These are phyloP conservation scores for Pezicula carpinea DNA, from an alignment of 2,329 filamentous ascomycete genomes.

Conservation along the genomic window DNA sequence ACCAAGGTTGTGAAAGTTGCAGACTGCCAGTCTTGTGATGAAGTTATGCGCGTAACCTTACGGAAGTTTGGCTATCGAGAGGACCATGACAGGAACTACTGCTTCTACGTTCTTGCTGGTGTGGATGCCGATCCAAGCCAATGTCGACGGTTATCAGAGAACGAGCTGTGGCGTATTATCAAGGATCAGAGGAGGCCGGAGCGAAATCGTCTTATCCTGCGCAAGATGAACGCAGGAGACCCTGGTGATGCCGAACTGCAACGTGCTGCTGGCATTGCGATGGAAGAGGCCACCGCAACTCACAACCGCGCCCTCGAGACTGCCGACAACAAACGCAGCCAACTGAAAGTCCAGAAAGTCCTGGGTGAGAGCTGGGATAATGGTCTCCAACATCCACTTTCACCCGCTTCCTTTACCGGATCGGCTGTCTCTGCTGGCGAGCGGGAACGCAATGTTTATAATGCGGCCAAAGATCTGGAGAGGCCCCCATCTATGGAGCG, in stretches of 20 bases:
- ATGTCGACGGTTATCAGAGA: conserved; percentile 78
- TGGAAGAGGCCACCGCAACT: conserved; percentile 77
- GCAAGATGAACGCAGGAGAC: conserved; percentile 88
- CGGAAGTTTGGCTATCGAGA: conserved; percentile 85
- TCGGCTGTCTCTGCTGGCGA: conserved; percentile 41
- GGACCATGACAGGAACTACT: conserved; percentile 90
- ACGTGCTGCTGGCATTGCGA: conserved; percentile 80
- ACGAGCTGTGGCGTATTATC: conserved; percentile 86
- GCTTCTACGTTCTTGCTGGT: conserved; percentile 89
- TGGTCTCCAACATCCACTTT: conserved; percentile 76
- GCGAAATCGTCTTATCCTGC: conserved; percentile 81
- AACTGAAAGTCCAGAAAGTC: conserved; percentile 83
- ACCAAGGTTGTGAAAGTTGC: conserved; percentile 94
- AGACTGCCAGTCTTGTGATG: conserved; percentile 85
- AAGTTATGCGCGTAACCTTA: conserved; percentile 85
- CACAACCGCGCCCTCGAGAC: conserved; percentile 59
- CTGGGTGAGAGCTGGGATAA: conserved; percentile 84
- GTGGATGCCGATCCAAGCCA: conserved; percentile 76
- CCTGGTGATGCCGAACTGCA: conserved; percentile 83
- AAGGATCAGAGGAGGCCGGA: conserved; percentile 82
- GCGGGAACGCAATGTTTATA: conserved; percentile 62
- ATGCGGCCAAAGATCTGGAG: conserved; percentile 53
- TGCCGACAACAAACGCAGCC: conserved; percentile 68
- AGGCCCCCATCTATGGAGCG: conserved; percentile 41
- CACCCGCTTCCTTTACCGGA: conserved; percentile 62